Evolutionary conservation across 1,139 yeast species (phyloP), one percentile per base, ranked within the genome.

Genomic region (Geotrichum europaeum): DNA sequence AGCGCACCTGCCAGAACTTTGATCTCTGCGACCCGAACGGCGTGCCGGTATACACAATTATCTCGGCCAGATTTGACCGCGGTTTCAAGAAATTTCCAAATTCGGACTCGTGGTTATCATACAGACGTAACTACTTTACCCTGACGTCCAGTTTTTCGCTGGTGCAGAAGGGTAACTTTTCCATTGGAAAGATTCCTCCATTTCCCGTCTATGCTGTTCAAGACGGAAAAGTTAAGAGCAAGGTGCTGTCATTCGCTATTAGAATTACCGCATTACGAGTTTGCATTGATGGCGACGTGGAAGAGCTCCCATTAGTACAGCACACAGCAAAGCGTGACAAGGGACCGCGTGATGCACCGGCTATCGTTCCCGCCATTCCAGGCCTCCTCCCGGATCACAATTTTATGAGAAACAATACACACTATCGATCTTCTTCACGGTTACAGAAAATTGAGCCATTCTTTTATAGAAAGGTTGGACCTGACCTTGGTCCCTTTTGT

Each of bases 1-100:
- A 59, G 49, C 54, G 63, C n/a, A 61, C 63, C 6, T 52, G 60
- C 40, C 63, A 61, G 53, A 59, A 59, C 53, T 57, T 61, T 43
- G 55, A 51, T 36, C 56, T 61, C 18, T 40, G 49, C 12, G 63
- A 61, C 51, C 58, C 63, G 9, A 13, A 34, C 2, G 63, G 63
- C 12, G 54, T 51, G 30, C 57, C 55, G 12, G 49, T 61, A 12
- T 61, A 59, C 34, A 54, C 63, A 6, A 55, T 61, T 15, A 53
- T 61, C 13, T 49, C 58, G 13, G 59, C 60, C 20, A 55, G 63
- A 32, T 56, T 61, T 18, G 63, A 61, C 30, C 61, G 63, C 18
- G 63, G 63, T 7, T 61, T 61, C 47, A 60, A 61, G 18, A 51
- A 47, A 18, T 40, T 54, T 15, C 40, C 40, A 2, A 53, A 40